Evolutionary conservation across 208 protist genomes (phyloP).

Genomic region (Acanthamoeba healyi): DNA sequence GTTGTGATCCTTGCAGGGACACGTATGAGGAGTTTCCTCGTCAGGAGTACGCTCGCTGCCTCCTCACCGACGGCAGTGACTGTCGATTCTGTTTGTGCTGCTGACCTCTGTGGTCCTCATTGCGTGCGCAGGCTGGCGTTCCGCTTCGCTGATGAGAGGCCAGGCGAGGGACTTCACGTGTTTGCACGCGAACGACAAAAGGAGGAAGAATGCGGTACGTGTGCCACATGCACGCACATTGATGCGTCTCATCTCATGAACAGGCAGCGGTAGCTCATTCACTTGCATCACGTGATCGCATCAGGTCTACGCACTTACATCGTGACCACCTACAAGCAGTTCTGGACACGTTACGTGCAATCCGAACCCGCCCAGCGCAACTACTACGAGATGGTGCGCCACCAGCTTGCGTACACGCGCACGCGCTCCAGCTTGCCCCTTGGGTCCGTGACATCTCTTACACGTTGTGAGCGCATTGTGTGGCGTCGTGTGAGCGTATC

Average conservation of each 20-base stretch:
- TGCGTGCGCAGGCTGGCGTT: neutral
- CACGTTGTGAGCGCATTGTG: neutral
- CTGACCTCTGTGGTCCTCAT: neutral
- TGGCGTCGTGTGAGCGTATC: neutral
- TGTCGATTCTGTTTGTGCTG: no score
- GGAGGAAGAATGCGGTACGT: neutral
- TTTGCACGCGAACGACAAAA: slow-evolving; percentile 7
- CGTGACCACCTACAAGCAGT: slow-evolving; percentile 32
- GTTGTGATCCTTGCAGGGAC: neutral
- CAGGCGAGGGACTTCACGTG: neutral
- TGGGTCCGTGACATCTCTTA: no score
- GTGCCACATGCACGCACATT: neutral
- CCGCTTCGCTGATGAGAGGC: neutral
- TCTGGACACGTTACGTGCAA: slow-evolving; percentile 25
- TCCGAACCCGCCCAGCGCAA: neutral
- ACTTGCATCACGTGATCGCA: neutral
- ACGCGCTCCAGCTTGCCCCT: no score
- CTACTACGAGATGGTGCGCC: slow-evolving; percentile 53
- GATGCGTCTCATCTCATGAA: neutral
- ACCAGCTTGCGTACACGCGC: no score
- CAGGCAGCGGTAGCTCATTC: neutral
- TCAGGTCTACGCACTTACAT: slow-evolving; percentile 18
- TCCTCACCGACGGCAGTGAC: neutral
- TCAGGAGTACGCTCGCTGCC: neutral
- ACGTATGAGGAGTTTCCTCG: slow-evolving; percentile 19